A percentile compares a stretch with the other conserved stretches of the same genome.
phyloP scores from a whole-genome alignment of 1,284 basidiomycete genomes.

The Irpex sp. region DNA sequence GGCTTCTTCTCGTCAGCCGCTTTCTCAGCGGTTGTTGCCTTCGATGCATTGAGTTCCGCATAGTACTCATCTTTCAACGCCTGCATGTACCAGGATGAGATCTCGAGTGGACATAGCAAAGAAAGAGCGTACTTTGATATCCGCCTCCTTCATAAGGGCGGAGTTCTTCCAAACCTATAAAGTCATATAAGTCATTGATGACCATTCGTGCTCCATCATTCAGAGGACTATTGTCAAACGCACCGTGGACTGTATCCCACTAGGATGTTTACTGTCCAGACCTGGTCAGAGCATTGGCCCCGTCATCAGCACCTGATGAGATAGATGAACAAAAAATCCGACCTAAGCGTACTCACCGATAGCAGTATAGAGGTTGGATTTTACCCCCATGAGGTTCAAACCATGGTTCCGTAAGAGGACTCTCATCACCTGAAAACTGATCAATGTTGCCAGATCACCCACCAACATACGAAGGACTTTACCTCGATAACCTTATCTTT shows the following conservation, averaged over 20 bases:
- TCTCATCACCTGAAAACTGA: slow-evolving; percentile 51
- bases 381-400: slow-evolving; percentile 58
- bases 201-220: no score
- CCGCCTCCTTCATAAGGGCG: slow-evolving; percentile 49
- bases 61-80: slow-evolving; percentile 55
- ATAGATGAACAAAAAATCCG: not conserved
- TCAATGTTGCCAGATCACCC: not conserved
- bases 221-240: slow-evolving; percentile 7
- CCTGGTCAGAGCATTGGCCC: slow-evolving; percentile 29
- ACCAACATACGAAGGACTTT: slow-evolving; percentile 9
- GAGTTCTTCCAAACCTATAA: slow-evolving; percentile 61
- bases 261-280: slow-evolving; percentile 68
- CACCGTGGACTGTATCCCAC: slow-evolving; percentile 65
- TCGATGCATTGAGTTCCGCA: slow-evolving; percentile 32
- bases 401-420: slow-evolving; percentile 60
- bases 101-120: not conserved
- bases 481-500: slow-evolving; percentile 52
- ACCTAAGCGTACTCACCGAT: slow-evolving; percentile 37
- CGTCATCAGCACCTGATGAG: not conserved
- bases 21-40: slow-evolving; percentile 22
- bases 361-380: slow-evolving; percentile 59
- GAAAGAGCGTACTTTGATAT: slow-evolving; percentile 45
- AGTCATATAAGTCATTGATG: no score
- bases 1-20: slow-evolving; percentile 14
- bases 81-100: slow-evolving; percentile 26